phyloP scores from a whole-genome alignment of 108 stramenopile genomes.

The Nitzschia sp. region DNA sequence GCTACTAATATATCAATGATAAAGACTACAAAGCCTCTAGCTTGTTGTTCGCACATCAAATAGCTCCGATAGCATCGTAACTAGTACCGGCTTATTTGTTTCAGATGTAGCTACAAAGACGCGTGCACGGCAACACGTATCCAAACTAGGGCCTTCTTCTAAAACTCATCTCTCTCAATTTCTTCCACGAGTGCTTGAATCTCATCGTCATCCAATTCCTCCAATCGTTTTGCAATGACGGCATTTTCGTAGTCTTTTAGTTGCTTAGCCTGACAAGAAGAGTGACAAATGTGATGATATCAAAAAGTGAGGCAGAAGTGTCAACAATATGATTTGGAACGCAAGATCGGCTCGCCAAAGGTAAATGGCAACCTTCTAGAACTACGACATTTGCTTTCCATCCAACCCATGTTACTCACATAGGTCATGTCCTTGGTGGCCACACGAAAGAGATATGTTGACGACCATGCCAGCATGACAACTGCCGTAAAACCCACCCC shows the following conservation, averaged over 20 bases:
- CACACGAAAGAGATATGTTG: slow-evolving; percentile 93
- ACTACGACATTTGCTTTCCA: too few relatives aligned
- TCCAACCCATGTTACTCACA: slow-evolving; percentile 59
- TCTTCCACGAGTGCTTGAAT: slow-evolving; percentile 90
- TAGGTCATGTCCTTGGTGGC: slow-evolving; percentile 99
- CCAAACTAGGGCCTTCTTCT: too few relatives aligned
- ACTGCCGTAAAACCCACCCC: slow-evolving; percentile 80
- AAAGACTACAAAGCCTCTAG: too few relatives aligned
- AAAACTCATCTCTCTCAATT: slow-evolving; percentile 42
- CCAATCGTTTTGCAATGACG: slow-evolving; percentile 94
- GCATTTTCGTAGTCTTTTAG: slow-evolving; percentile 96
- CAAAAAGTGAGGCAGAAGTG: background rate
- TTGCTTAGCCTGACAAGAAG: slow-evolving; percentile 70
- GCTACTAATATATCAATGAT: too few relatives aligned
- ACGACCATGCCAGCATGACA: slow-evolving; percentile 71
- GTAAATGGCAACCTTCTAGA: too few relatives aligned
- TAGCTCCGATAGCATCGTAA: too few relatives aligned
- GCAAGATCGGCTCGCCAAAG: background rate
- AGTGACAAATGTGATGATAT: background rate
- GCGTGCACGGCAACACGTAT: too few relatives aligned
- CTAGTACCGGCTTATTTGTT: too few relatives aligned
- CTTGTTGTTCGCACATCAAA: too few relatives aligned
- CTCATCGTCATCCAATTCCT: slow-evolving; percentile 96
- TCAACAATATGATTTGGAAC: too few relatives aligned
- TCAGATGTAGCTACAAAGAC: too few relatives aligned